Evolutionary conservation across 2,329 filamentous ascomycete species (phyloP), one percentile per base, ranked within the genome.

Genomic region (Aspergillus spinulosporus): DNA sequence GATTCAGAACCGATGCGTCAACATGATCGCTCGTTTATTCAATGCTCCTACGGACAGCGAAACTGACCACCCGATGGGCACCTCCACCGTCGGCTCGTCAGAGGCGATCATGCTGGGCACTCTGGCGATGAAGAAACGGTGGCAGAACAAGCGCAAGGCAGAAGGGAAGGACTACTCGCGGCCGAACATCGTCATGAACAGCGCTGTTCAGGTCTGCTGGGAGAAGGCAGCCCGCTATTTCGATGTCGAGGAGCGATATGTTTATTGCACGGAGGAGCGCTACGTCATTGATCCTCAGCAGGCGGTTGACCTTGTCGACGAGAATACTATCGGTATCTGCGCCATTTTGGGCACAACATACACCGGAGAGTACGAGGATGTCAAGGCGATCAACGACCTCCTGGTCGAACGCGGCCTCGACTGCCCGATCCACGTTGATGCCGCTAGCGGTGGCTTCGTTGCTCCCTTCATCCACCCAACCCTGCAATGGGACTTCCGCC

Each of bases 181-280:
- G 44, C 93, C 93, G 54, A 97, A 97, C 76, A 88, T 97, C 60
- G 79, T 97, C 80, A 97, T 97, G 93, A 94, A 90, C 66, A 91
- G 90, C 28, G 92, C 93, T 32, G 93, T 97, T 2, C 93, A 97
- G 77, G 93, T 97, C 42, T 96, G 92, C 81, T 97, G 92, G 92
- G 92, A 97, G 75, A 97, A 97, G 80, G 88, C 88, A 0, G 85
- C 88, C 3, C 83, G 91, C 50, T 96, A 95, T 78, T 94, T 96
- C 66, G 93, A 97, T 68, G 84, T 97, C 43, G 93, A 97, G 65
- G 92, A 97, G 80, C 90, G 89, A 76, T 92, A 84, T 61, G 82
- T 85, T 57, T 86, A 80, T 72, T 87, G 83, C 71, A 86, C 83
- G 3, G 73, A 79, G 4, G 78, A 82, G 7, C 82, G 85, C 58